Evolutionary conservation across 2,329 filamentous ascomycete genomes (phyloP).

Genomic region (Diaporthe sp.): DNA sequence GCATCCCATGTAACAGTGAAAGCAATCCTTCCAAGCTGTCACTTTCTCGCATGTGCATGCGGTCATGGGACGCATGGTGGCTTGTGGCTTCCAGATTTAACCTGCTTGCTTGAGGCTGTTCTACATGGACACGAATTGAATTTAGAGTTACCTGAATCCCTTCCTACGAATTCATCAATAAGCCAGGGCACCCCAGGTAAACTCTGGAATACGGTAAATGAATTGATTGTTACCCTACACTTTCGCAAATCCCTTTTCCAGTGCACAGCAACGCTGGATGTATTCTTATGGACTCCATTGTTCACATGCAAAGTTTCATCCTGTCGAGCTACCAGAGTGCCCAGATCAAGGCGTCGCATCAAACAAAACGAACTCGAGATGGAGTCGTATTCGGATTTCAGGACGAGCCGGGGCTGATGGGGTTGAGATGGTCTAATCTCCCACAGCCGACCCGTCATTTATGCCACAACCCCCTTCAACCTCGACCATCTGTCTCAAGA

Average conservation of each 20-base stretch:
- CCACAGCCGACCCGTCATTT: background rate
- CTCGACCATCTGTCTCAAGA: background rate
- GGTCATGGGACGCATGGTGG: background rate
- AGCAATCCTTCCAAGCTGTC: no score
- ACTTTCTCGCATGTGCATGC: background rate
- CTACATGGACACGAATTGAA: no score
- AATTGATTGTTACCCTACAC: background rate
- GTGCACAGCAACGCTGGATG: background rate
- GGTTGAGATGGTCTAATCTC: constrained; percentile 6
- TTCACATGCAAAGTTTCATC: background rate
- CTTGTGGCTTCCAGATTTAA: background rate
- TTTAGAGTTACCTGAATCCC: no score
- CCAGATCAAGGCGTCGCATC: background rate
- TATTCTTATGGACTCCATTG: no score
- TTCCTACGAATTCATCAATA: background rate
- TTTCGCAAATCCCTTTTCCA: background rate
- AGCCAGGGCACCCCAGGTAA: background rate
- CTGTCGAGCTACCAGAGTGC: background rate
- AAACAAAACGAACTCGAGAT: constrained; percentile 15
- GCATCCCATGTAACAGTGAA: background rate
- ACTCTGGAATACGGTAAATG: background rate
- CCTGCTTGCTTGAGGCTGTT: background rate
- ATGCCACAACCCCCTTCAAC: background rate
- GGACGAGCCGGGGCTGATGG: background rate
- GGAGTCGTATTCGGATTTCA: constrained; percentile 30